phyloP scores from a whole-genome alignment of 495 filamentous ascomycete species.

The Mycothermus thermophilus region DNA sequence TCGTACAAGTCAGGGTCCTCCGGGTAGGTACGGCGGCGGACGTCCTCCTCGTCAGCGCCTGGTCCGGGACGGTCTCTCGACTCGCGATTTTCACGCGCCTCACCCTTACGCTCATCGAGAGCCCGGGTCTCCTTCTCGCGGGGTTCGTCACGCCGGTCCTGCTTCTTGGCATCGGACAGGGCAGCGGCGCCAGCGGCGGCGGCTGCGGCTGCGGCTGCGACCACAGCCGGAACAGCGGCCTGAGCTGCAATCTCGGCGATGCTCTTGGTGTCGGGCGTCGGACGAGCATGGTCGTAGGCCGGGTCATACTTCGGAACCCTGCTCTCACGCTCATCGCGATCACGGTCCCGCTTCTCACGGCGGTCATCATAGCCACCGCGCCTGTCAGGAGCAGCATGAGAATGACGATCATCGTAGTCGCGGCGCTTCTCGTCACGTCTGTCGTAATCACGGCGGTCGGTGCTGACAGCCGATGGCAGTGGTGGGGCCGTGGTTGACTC shows the following conservation, averaged over 20 bases:
- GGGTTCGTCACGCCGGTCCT: constrained; percentile 11
- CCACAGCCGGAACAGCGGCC: constrained; percentile 1
- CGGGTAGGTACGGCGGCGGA: constrained; percentile 6
- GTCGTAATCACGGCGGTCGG: neutral
- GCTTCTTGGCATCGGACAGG: constrained; percentile 8
- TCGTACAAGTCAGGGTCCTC: constrained; percentile 13
- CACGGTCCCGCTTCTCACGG: too few relatives aligned
- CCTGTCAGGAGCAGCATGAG: too few relatives aligned
- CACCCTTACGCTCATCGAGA: constrained; percentile 10
- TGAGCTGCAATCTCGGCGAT: neutral
- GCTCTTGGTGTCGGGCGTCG: neutral
- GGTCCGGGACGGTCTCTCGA: constrained; percentile 11
- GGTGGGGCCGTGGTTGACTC: too few relatives aligned
- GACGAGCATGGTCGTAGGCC: constrained; percentile 7
- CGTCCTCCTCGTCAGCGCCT: constrained; percentile 17
- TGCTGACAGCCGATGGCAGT: too few relatives aligned
- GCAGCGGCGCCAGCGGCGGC: neutral
- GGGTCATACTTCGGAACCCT: too few relatives aligned
- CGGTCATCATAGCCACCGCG: too few relatives aligned
- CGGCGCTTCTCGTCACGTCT: constrained; percentile 5
- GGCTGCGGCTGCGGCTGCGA: constrained; percentile 1
- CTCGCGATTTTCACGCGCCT: constrained; percentile 15
- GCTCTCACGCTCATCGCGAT: too few relatives aligned
- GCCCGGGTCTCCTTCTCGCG: constrained; percentile 7
- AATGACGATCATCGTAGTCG: too few relatives aligned